Evolutionary conservation across 257 asterid species (phyloP).

Genomic region (Solanum stenotomum): DNA sequence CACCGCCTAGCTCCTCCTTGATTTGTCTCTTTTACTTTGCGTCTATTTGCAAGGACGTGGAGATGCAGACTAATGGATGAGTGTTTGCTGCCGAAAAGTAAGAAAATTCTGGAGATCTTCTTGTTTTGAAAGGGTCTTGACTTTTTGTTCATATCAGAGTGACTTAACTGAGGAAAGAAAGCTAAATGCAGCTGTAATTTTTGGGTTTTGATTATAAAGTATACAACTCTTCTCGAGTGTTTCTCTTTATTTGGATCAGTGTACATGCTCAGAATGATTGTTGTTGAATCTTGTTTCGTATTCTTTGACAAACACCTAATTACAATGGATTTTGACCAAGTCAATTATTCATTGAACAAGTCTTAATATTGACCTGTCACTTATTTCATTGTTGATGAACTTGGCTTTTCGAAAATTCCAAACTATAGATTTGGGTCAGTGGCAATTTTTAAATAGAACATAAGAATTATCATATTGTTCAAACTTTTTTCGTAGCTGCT

Average conservation of each 20-base stretch:
- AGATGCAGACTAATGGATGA: background rate
- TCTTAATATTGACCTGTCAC: background rate
- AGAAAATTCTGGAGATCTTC: background rate
- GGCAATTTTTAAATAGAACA: background rate
- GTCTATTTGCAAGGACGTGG: background rate
- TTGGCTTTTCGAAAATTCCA: background rate
- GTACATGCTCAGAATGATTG: background rate
- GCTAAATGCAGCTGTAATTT: background rate
- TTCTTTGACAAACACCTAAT: background rate
- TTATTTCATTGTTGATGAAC: background rate
- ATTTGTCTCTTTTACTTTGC: background rate
- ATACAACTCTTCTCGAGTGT: background rate
- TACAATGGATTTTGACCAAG: background rate
- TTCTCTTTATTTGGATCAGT: background rate
- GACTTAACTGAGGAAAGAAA: background rate
- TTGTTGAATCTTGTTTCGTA: background rate
- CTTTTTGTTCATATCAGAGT: background rate
- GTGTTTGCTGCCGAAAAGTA: background rate
- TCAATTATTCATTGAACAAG: background rate
- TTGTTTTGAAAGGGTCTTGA: background rate
- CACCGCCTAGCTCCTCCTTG: background rate
- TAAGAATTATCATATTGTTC: background rate
- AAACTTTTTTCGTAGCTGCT: background rate
- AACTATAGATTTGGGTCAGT: background rate
- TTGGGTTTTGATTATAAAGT: background rate